A percentile compares a stretch with the other conserved stretches of the same genome.
Conservation (phyloP, 2,329 filamentous ascomycete species). For the Neofusicoccum umdonicola region DNA sequence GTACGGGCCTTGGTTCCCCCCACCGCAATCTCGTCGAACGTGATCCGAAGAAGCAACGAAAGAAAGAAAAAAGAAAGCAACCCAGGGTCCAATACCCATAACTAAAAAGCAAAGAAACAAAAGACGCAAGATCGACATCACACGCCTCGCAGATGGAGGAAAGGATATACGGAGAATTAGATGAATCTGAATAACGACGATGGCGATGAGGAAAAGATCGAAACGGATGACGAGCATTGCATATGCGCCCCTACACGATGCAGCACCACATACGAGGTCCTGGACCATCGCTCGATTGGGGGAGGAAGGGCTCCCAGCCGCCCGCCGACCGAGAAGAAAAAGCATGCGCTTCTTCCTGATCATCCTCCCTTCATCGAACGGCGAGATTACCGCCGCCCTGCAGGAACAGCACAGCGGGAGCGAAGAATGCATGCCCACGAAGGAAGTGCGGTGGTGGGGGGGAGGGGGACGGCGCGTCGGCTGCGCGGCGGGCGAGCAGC, state of each 20-base stretch:
- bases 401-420: slow-evolving; percentile 1
- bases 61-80: background rate
- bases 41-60: slow-evolving; percentile 8
- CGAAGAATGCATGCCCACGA: no score
- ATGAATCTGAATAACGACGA: background rate
- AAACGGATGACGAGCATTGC: background rate
- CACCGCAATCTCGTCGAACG: background rate
- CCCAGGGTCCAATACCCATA: background rate
- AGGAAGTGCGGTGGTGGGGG: no score
- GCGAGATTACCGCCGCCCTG: background rate
- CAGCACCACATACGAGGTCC: background rate
- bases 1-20: no score
- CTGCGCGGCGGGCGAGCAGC: no score
- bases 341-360: background rate
- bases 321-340: background rate
- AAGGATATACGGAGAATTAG: background rate
- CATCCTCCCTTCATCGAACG: background rate
- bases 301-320: background rate
- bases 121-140: background rate
- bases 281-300: no score
- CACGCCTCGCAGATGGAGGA: no score
- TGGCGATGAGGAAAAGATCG: background rate
- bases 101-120: background rate
- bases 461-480: no score
- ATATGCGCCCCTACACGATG: background rate